Evolutionary conservation across 352 stramenopile species (phyloP).

Genomic region (Phytophthora cactorum): DNA sequence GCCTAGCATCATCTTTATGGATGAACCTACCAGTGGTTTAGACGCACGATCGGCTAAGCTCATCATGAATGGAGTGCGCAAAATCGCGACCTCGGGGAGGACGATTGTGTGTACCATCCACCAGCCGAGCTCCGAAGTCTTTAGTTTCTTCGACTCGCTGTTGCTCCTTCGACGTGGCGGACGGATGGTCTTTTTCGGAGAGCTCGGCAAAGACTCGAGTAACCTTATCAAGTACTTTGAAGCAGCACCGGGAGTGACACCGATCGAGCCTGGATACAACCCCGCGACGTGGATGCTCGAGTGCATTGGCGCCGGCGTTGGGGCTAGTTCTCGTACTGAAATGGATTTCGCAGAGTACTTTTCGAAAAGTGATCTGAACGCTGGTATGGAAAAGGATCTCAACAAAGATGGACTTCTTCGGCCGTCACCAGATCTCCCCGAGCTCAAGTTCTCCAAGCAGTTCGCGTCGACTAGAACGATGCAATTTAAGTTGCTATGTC

Average conservation of each 20-base stretch:
- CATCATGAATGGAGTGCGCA: conserved; percentile 89
- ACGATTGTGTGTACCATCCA: conserved; percentile 94
- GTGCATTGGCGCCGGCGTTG: conserved; percentile 66
- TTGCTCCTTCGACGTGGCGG: conserved; percentile 77
- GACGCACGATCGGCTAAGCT: conserved; percentile 86
- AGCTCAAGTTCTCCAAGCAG: conserved; percentile 51
- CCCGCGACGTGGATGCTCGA: conserved; percentile 92
- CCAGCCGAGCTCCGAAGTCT: conserved; percentile 90
- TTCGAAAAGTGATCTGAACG: conserved; percentile 37
- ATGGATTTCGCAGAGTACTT: conserved; percentile 57
- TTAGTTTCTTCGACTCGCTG: conserved; percentile 88
- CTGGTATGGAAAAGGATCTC: conserved; percentile 44
- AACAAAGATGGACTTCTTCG: conserved; percentile 51
- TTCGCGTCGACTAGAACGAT: conserved; percentile 30
- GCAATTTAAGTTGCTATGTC: conserved; percentile 53
- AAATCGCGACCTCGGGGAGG: conserved; percentile 74
- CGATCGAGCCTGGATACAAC: conserved; percentile 87
- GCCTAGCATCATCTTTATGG: conserved; percentile 87
- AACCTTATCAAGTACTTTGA: conserved; percentile 69
- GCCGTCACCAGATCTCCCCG: conserved; percentile 36
- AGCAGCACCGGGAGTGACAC: conserved; percentile 34
- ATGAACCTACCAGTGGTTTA: conserved; percentile 90
- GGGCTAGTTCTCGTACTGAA: conserved; percentile 2
- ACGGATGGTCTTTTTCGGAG: conserved; percentile 61
- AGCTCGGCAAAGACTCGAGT: conserved; percentile 48